These are phyloP conservation scores for Hypoxylon sp. DNA, from an alignment of 2,329 filamentous ascomycete genomes.

Conservation along the genomic window DNA sequence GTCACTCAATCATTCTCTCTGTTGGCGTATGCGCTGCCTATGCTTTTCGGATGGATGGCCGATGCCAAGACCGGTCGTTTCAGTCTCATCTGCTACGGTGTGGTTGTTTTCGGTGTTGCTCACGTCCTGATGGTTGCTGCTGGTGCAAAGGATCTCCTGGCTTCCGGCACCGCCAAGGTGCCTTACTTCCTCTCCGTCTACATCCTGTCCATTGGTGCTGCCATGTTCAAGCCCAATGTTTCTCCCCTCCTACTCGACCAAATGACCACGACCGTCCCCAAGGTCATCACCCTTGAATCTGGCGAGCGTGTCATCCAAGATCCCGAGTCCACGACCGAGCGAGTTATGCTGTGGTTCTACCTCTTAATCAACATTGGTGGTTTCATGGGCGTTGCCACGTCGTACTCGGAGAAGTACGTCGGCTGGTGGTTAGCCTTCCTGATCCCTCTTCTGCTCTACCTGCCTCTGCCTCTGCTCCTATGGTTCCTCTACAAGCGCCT, in stretches of 20 bases:
- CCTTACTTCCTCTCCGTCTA: constrained; percentile 67
- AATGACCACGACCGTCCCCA: constrained; percentile 66
- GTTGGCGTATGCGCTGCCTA: constrained; percentile 67
- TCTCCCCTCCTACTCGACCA: constrained; percentile 76
- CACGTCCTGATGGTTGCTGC: constrained; percentile 76
- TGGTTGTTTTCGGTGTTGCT: constrained; percentile 74
- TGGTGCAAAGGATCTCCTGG: constrained; percentile 60
- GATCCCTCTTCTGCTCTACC: constrained; percentile 58
- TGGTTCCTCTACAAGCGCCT: constrained; percentile 58
- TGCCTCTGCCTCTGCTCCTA: constrained; percentile 56
- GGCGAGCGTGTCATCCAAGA: constrained; percentile 77
- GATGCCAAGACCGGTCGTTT: constrained; percentile 79
- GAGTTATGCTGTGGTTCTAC: constrained; percentile 75
- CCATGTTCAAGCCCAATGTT: constrained; percentile 78
- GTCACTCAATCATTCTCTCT: constrained; percentile 67
- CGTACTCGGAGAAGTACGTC: constrained; percentile 64
- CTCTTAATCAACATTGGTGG: constrained; percentile 66
- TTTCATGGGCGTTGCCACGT: constrained; percentile 64
- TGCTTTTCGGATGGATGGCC: constrained; percentile 68
- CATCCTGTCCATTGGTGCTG: constrained; percentile 70
- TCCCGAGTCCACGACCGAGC: constrained; percentile 71
- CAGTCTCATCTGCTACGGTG: constrained; percentile 76
- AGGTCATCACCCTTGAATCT: constrained; percentile 61
- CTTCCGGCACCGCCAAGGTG: constrained; percentile 60
- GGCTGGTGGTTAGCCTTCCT: constrained; percentile 63